Conservation (phyloP, 75 land plant species). For the Picea glauca region DNA sequence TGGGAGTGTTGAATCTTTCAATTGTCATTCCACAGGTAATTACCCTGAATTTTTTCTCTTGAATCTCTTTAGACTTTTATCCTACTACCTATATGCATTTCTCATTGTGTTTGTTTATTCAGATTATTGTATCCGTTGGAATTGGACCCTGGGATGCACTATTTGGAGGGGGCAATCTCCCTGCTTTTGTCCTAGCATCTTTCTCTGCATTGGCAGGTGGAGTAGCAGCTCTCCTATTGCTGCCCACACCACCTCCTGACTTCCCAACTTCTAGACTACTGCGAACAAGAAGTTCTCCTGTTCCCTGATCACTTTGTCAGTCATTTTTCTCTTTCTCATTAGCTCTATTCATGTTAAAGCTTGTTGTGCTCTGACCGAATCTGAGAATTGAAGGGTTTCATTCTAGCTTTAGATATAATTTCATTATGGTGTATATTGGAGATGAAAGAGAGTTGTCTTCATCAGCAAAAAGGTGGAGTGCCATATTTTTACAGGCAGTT, state of each 20-base stretch:
- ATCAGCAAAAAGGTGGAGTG: too few species aligned
- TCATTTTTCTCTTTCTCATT: neutral
- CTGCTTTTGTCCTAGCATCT: conserved; percentile 65
- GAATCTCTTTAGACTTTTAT: conserved; percentile 2
- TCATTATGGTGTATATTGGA: too few species aligned
- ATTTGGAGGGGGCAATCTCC: conserved; percentile 85
- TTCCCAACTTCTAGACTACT: neutral
- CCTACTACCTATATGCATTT: neutral
- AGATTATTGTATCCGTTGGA: conserved; percentile 50
- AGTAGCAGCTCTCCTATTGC: conserved; percentile 47
- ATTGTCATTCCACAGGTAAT: conserved; percentile 26
- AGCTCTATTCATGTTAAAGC: too few species aligned
- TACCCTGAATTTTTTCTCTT: neutral
- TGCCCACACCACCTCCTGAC: conserved; percentile 53
- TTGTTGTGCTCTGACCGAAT: too few species aligned
- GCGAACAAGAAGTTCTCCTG: conserved; percentile 4
- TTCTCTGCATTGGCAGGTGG: conserved; percentile 65
- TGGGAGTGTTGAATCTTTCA: too few species aligned
- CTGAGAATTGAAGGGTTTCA: too few species aligned
- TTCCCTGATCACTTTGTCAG: neutral
- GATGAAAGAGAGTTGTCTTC: too few species aligned
- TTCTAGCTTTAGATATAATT: too few species aligned
- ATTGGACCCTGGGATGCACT: conserved; percentile 88
- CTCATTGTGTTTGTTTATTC: conserved; percentile 9
- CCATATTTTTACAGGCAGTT: too few species aligned